Conservation (phyloP, 108 stramenopile species). For the Nitzschia putrida region DNA sequence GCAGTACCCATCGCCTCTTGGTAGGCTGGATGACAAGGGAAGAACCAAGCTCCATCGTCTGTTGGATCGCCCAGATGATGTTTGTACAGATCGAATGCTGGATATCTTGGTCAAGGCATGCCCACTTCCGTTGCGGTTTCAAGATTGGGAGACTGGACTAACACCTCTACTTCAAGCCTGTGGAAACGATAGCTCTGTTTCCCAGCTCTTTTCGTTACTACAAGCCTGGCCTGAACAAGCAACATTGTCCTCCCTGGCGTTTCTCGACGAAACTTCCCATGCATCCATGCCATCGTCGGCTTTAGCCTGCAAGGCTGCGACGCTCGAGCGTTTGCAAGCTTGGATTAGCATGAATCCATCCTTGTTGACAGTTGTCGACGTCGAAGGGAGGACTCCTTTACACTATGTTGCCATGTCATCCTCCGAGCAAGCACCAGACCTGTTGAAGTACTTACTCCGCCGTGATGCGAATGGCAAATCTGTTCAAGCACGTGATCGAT, state of each 20-base stretch:
- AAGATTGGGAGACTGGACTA: constrained; percentile 7
- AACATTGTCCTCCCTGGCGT: background rate
- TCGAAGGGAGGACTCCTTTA: constrained; percentile 57
- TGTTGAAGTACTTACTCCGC: constrained; percentile 18
- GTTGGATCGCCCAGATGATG: constrained; percentile 1
- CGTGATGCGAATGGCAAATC: background rate
- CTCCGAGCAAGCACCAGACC: constrained; percentile 37
- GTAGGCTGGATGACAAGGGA: constrained; percentile 18
- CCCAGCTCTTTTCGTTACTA: constrained; percentile 21
- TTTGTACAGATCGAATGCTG: constrained; percentile 2
- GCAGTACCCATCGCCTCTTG: constrained; percentile 12
- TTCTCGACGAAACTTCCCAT: constrained; percentile 3
- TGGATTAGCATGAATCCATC: constrained; percentile 21
- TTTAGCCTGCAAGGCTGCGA: constrained; percentile 20
- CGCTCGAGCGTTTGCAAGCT: background rate
- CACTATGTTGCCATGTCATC: constrained; percentile 61
- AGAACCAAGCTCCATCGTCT: constrained; percentile 16
- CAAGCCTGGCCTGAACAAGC: constrained; percentile 40
- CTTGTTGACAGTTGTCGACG: constrained; percentile 26
- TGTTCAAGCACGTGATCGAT: constrained; percentile 27
- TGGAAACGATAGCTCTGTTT: constrained; percentile 7
- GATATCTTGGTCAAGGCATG: constrained; percentile 15
- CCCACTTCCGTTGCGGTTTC: constrained; percentile 24
- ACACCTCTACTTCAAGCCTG: constrained; percentile 33
- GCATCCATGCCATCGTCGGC: constrained; percentile 25